These are phyloP conservation scores for Auricularia cornea DNA, from an alignment of 768 basidiomycete genomes.

Conservation along the genomic window DNA sequence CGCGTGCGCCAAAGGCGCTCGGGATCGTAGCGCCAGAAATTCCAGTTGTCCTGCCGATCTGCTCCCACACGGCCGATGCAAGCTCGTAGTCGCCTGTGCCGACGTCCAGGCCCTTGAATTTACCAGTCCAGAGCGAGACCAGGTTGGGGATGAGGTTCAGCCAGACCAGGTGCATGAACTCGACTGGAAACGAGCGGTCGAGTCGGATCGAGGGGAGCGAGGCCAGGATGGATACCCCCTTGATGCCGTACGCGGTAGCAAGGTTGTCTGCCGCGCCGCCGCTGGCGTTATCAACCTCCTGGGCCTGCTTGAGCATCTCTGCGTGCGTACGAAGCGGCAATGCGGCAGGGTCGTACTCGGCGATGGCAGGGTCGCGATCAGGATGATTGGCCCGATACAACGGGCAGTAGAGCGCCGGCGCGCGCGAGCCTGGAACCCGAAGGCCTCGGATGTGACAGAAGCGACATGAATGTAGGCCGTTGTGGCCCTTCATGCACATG, in stretches of 20 bases:
- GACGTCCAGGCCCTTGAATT: slow-evolving; percentile 32
- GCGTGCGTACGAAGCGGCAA: too few relatives aligned
- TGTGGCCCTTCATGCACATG: too few relatives aligned
- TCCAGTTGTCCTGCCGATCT: slow-evolving; percentile 28
- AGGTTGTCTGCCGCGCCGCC: slow-evolving; percentile 15
- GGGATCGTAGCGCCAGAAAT: slow-evolving; percentile 14
- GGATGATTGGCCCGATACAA: too few relatives aligned
- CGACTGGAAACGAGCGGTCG: slow-evolving; percentile 27
- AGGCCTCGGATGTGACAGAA: too few relatives aligned
- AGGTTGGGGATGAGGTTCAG: slow-evolving; percentile 38
- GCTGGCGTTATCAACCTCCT: slow-evolving; percentile 13
- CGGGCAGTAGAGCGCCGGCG: too few relatives aligned
- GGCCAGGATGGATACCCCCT: slow-evolving; percentile 24
- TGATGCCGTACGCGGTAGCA: slow-evolving; percentile 26
- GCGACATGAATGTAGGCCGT: too few relatives aligned
- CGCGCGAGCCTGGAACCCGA: too few relatives aligned
- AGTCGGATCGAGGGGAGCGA: slow-evolving; percentile 14
- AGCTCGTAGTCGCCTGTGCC: slow-evolving; percentile 23
- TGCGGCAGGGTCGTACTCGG: too few relatives aligned
- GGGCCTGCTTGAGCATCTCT: not conserved
- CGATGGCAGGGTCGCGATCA: too few relatives aligned
- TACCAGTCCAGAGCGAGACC: slow-evolving; percentile 30
- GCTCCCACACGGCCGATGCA: slow-evolving; percentile 30
- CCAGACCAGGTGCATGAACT: slow-evolving; percentile 43
- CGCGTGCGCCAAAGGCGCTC: slow-evolving; percentile 18